These are phyloP conservation scores for Warburgia ugandensis DNA, from an alignment of 164 flowering plant species.

Conservation along the genomic window DNA sequence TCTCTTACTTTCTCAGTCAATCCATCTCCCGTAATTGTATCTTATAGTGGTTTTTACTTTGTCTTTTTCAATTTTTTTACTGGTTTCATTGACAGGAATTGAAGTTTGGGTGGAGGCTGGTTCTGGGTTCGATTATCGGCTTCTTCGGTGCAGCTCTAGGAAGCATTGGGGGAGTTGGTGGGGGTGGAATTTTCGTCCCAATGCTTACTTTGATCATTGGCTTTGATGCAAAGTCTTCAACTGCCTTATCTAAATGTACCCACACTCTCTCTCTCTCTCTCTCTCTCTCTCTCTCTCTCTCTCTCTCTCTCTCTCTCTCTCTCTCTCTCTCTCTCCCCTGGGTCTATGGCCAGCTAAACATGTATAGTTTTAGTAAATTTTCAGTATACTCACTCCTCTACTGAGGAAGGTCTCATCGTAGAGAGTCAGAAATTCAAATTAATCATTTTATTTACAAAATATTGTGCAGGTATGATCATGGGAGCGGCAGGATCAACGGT, in stretches of 20 bases:
- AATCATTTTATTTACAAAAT: too few species aligned
- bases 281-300: too few species aligned
- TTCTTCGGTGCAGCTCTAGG: slow-evolving; percentile 55
- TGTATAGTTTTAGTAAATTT: too few species aligned
- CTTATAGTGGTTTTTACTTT: neutral
- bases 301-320: too few species aligned
- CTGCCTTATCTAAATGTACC: slow-evolving; percentile 52
- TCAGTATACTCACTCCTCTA: too few species aligned
- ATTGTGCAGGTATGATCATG: slow-evolving; percentile 52
- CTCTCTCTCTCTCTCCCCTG: too few species aligned
- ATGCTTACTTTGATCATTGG: slow-evolving; percentile 56
- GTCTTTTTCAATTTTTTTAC: neutral
- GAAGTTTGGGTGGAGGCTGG: slow-evolving; percentile 42
- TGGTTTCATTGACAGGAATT: slow-evolving; percentile 24
- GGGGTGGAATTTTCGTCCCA: slow-evolving; percentile 57
- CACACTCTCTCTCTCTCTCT: neutral
- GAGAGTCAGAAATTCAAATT: too few species aligned
- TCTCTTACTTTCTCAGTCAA: neutral
- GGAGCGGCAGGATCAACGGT: slow-evolving; percentile 51
- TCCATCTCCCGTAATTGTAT: too few species aligned
- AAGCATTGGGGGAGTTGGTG: slow-evolving; percentile 59
- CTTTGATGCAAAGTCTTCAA: slow-evolving; percentile 52
- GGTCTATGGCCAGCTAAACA: too few species aligned
- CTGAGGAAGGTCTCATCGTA: too few species aligned
- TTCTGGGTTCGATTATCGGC: slow-evolving; percentile 37